Evolutionary conservation across 352 stramenopile genomes (phyloP).

Genomic region (Globisporangium orthogonon): DNA sequence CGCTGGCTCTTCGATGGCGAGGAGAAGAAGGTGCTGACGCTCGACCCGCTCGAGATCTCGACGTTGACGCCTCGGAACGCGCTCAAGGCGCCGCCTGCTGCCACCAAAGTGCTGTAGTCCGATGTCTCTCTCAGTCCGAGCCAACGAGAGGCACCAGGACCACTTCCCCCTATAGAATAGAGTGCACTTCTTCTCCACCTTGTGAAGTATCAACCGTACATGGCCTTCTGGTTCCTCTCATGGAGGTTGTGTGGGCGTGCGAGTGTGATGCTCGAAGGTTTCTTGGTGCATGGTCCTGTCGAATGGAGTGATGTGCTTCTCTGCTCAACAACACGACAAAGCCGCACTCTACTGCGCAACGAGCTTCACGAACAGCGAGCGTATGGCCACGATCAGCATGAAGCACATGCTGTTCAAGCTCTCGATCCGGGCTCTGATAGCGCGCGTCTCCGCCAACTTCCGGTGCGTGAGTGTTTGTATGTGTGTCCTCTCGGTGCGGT

Average conservation of each 20-base stretch:
- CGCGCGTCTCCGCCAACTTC: constrained; percentile 33
- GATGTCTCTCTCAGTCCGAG: neutral
- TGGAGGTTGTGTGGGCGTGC: constrained; percentile 17
- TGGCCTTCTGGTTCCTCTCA: no score
- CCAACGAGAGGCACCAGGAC: neutral
- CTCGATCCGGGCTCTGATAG: constrained; percentile 51
- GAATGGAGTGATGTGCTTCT: no score
- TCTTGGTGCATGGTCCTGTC: neutral
- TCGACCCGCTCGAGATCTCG: constrained; percentile 46
- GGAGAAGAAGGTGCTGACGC: constrained; percentile 45
- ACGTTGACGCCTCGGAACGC: constrained; percentile 33
- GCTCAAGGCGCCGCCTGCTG: neutral
- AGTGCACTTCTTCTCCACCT: constrained; percentile 17
- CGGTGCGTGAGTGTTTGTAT: constrained; percentile 19
- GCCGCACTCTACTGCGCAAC: constrained; percentile 46
- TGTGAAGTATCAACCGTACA: no score
- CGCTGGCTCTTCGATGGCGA: constrained; percentile 67
- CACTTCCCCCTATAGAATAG: neutral
- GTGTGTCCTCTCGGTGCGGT: neutral
- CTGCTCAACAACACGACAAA: constrained; percentile 24
- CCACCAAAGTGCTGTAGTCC: neutral
- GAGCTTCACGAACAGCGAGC: constrained; percentile 59
- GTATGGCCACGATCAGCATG: constrained; percentile 58
- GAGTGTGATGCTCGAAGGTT: no score
- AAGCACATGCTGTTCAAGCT: constrained; percentile 69